Evolutionary conservation across 1,284 basidiomycete genomes (phyloP).

Genomic region (Ustilago nuda): DNA sequence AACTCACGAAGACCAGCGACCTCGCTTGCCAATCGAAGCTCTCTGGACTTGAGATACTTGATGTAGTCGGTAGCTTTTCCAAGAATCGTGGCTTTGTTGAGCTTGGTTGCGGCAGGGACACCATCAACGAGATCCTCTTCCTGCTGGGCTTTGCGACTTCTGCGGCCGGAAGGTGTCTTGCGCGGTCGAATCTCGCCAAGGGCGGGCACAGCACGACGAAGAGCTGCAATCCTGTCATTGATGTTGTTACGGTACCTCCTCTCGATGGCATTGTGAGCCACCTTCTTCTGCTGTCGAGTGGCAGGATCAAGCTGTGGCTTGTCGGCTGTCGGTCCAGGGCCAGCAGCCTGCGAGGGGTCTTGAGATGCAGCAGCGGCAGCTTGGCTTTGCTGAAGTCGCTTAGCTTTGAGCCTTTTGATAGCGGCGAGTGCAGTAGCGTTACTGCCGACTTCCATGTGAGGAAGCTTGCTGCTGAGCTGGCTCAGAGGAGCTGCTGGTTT

Average conservation of each 20-base stretch:
- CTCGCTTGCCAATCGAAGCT: slow-evolving; percentile 59
- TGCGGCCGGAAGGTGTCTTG: slow-evolving; percentile 53
- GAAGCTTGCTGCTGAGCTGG: slow-evolving; percentile 41
- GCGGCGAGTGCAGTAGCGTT: slow-evolving; percentile 58
- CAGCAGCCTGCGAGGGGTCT: background rate
- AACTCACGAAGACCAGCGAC: slow-evolving; percentile 62
- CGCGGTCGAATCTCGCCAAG: slow-evolving; percentile 71
- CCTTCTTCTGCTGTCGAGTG: slow-evolving; percentile 58
- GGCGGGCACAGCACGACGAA: slow-evolving; percentile 82
- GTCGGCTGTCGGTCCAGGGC: slow-evolving; percentile 17
- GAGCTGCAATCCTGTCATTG: slow-evolving; percentile 67
- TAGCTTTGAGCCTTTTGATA: slow-evolving; percentile 54
- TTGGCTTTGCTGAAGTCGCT: slow-evolving; percentile 40
- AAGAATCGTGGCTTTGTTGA: slow-evolving; percentile 68
- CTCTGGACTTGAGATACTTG: slow-evolving; percentile 64
- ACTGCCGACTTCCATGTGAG: slow-evolving; percentile 61
- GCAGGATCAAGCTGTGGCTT: slow-evolving; percentile 32
- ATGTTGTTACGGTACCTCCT: slow-evolving; percentile 68
- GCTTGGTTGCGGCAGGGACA: slow-evolving; percentile 67
- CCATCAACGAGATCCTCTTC: slow-evolving; percentile 66
- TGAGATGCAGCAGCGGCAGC: slow-evolving; percentile 39
- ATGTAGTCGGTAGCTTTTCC: slow-evolving; percentile 68
- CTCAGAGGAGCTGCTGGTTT: slow-evolving; percentile 21
- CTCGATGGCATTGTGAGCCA: slow-evolving; percentile 67
- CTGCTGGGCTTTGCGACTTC: slow-evolving; percentile 57